Evolutionary conservation across 306 rosid species (phyloP), one percentile per base, ranked within the genome.

Genomic region (Ormosia semicastrata): DNA sequence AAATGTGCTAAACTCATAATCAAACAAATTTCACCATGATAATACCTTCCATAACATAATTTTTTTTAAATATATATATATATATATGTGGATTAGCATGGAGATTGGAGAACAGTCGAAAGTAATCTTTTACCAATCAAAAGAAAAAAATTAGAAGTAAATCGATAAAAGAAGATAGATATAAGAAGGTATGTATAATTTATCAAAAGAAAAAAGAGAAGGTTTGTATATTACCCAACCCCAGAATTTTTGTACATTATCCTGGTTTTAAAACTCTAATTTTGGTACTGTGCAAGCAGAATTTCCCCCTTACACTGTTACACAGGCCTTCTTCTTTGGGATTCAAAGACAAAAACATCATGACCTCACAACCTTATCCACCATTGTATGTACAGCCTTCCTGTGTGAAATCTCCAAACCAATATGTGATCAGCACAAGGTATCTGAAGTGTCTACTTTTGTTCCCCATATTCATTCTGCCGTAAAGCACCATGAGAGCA

Each of bases 1-100:
- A 37, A 73, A 63, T 46, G 73, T 34, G 81, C 39, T 67, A 66
- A 86, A 59, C 15, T 68, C 80, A 50, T 40, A 53, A 80, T 57
- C 65, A 43, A 40, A 62, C 37, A 50, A 77, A 10, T 15, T 32
- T 80, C 17, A 52, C 17, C 43, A 37, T 7, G 47, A 15, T 11
- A 41, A 30, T 24, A 24, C 24, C 39, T 59, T 73, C 47, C 40
- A 18, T 0, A 71, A 37, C 39, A 74, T 40, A 62, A 24, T 24
- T 24, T 24, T 24, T 24, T 24, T 24, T 24, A 24, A 24, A 13
- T 46, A 8, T 8, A 8, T 8, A 8, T 43, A 6, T 43, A 6
- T 43, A 6, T 43, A 8, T 43, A 43, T 43, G 0, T 8, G 8
- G 49, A 8, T 24, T 1, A 24, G 24, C 24, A 24, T 24, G 24